Evolutionary conservation across 2,329 filamentous ascomycete genomes (phyloP), one percentile per base, ranked within the genome.

Genomic region (Xylaria sp.): DNA sequence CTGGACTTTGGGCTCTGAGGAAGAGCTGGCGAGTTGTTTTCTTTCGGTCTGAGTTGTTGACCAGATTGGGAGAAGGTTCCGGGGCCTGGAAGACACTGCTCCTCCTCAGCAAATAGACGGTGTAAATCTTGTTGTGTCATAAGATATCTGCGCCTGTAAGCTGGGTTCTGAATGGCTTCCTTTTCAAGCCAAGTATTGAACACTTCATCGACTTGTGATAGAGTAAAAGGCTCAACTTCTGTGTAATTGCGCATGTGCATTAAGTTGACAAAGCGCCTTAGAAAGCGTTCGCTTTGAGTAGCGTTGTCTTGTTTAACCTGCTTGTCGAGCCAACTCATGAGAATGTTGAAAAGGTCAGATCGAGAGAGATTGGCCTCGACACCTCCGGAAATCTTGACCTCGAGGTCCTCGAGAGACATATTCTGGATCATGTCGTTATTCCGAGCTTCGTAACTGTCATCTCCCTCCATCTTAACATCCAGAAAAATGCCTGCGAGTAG

Each of bases 291-390:
- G 37, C 69, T 54, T 46, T 74, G 69, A 20, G 72, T 70, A n/a
- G 69, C 34, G 2, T 32, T 60, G 23, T 78, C 77, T 28, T 72
- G 68, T 44, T 72, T 73, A 12, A 78, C 74, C 20, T 76, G 73
- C 57, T 75, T 73, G 44, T 74, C 72, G 2, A 79, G 67, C 77
- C 77, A 79, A 39, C 25, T 65, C 72, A 78, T 73, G 12, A 76
- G 61, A 18, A 58, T 63, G 10, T 66, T 55, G 20, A 77, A 72
- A 6, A 73, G 39, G 66, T 69, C 32, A 37, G 62, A 23, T 46
- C 64, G 72, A 25, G 69, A 37, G 25, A 69, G 7, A 15, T 64
- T 46, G 10, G 57, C 23, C 28, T 51, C 34, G 18, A 59, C 23
- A 5, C 37, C 28, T 18, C 66, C 46, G 15, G 69, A 23, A 20